Evolutionary conservation across 345 rosid species (phyloP).

Genomic region (Laguncularia racemosa): DNA sequence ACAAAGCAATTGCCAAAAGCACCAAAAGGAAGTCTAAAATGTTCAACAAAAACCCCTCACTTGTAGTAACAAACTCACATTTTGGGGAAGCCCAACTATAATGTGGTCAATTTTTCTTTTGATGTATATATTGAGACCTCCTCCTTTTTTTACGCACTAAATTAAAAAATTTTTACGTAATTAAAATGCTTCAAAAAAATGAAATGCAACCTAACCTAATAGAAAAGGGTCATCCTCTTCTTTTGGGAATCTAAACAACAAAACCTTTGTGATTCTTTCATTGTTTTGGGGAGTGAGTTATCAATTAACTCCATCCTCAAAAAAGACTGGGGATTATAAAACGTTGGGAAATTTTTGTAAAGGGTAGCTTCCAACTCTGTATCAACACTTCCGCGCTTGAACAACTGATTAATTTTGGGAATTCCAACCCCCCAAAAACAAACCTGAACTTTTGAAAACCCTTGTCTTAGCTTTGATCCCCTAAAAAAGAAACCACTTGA

Average conservation of each 20-base stretch:
- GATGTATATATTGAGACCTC: conserved; percentile 67
- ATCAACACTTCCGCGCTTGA: conserved; percentile 38
- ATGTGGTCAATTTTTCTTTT: conserved; percentile 82
- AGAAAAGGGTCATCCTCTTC: conserved; percentile 79
- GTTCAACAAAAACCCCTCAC: neutral
- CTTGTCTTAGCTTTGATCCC: conserved; percentile 47
- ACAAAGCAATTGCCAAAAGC: too few species aligned
- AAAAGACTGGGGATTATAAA: conserved; percentile 34
- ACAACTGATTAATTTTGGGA: conserved; percentile 26
- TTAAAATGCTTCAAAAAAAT: conserved; percentile 78
- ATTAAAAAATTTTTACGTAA: conserved; percentile 69
- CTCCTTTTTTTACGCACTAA: conserved; percentile 76
- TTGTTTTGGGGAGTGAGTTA: conserved; percentile 22
- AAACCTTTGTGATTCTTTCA: conserved; percentile 40
- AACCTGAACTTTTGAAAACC: conserved; percentile 29
- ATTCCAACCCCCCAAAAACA: conserved; percentile 34
- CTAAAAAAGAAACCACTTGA: conserved; percentile 20
- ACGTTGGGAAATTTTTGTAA: conserved; percentile 49
- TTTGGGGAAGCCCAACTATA: conserved; percentile 83
- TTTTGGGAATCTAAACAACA: conserved; percentile 71
- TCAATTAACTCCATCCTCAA: conserved; percentile 28
- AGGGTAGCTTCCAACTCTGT: conserved; percentile 66
- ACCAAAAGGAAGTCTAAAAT: too few species aligned
- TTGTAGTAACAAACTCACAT: conserved; percentile 38
- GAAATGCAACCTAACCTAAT: conserved; percentile 65